A percentile compares a stretch with the other conserved stretches of the same genome.
These are phyloP conservation scores for Solioccasus polychromus DNA, from an alignment of 768 basidiomycete genomes.

Conservation along the genomic window DNA sequence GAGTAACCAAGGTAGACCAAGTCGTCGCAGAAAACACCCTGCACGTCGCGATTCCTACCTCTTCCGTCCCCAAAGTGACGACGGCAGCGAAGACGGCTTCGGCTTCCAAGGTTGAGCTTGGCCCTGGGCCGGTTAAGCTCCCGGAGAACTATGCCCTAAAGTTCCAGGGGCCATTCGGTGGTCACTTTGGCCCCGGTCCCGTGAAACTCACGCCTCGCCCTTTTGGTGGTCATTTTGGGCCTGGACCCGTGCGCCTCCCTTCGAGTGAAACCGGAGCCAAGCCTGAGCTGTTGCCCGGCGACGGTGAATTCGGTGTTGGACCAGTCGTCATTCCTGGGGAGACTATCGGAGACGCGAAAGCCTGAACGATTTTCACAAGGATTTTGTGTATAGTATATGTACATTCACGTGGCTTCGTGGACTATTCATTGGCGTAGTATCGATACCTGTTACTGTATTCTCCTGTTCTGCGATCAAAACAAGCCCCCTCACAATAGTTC, in stretches of 20 bases:
- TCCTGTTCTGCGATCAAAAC: too few species aligned
- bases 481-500: too few species aligned
- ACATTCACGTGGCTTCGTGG: too few species aligned
- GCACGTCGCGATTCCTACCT: slow-evolving; percentile 23
- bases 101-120: slow-evolving; percentile 19
- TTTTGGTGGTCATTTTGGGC: slow-evolving; percentile 12
- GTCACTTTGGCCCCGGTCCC: slow-evolving; percentile 22
- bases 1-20: slow-evolving; percentile 32
- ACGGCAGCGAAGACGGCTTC: neutral
- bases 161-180: slow-evolving; percentile 14
- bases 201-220: slow-evolving; percentile 11
- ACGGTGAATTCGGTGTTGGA: slow-evolving; percentile 25
- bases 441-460: too few species aligned
- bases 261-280: slow-evolving; percentile 19
- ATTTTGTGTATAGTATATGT: too few species aligned
- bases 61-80: slow-evolving; percentile 15
- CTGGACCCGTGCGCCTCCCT: slow-evolving; percentile 20
- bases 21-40: slow-evolving; percentile 26
- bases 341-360: slow-evolving; percentile 19
- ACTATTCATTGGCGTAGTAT: too few species aligned
- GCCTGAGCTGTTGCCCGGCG: slow-evolving; percentile 24
- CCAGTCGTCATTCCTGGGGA: slow-evolving; percentile 29
- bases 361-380: slow-evolving; percentile 4
- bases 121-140: slow-evolving; percentile 13
- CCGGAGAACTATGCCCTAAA: neutral